Evolutionary conservation across 129 eudicot species (phyloP).

Genomic region (Chrysanthemum seticuspe): DNA sequence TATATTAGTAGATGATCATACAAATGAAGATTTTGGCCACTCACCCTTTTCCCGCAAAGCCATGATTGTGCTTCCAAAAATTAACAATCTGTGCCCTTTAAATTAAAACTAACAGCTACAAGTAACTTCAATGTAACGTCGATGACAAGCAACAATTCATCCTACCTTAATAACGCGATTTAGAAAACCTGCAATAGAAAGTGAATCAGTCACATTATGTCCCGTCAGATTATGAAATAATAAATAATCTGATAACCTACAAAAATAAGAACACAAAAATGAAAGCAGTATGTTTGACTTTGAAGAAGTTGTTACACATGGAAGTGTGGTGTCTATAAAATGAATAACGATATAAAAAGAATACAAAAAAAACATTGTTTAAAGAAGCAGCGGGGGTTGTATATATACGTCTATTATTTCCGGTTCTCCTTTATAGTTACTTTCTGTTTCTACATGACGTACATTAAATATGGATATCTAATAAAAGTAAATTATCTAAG

Average conservation of each 20-base stretch:
- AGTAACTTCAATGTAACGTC: slow-evolving; percentile 16
- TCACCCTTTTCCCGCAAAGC: slow-evolving; percentile 37
- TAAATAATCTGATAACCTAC: background rate
- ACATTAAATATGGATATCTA: too few species aligned
- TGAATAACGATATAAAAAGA: background rate
- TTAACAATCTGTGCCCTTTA: slow-evolving; percentile 11
- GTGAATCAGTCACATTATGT: slow-evolving; percentile 17
- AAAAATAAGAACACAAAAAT: slow-evolving; percentile 3
- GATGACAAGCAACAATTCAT: background rate
- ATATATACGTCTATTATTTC: too few species aligned
- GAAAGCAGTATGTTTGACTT: background rate
- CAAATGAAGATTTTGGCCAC: slow-evolving; percentile 19
- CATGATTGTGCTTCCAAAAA: slow-evolving; percentile 32
- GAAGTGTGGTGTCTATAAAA: background rate
- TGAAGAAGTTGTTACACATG: background rate
- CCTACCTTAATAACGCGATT: slow-evolving; percentile 19
- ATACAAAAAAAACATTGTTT: too few species aligned
- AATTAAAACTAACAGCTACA: slow-evolving; percentile 10
- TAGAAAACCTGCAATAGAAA: slow-evolving; percentile 25
- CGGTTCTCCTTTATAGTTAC: too few species aligned
- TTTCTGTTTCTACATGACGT: too few species aligned
- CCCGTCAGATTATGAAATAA: slow-evolving; percentile 15
- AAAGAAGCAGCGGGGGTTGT: too few species aligned
- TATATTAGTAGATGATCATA: background rate
- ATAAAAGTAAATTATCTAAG: too few species aligned